Base-by-base conservation (phyloP, 768 basidiomycete genomes). In the Tremella fuciformis region DNA sequence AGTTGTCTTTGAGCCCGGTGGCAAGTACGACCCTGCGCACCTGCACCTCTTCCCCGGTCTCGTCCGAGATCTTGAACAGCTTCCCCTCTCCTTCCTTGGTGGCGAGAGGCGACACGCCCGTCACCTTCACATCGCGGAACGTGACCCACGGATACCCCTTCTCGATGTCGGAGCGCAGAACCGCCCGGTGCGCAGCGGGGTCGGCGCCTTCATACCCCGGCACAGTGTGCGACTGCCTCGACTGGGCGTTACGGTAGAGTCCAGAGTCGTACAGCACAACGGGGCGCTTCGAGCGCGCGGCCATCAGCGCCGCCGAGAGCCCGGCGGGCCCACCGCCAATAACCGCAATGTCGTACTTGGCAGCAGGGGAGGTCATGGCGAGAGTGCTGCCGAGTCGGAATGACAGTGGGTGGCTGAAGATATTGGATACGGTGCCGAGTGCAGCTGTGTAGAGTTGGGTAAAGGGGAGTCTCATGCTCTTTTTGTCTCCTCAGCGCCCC, bases 281-380 rank as follows among this genome's bases (percentile, higher is more conserved):
- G 15, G 64, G 55, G 4, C 70, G 62, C 34, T 60, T 61, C 0
- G 67, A 38, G 9, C 73, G 55, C 7, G 68, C 56, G 22, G 69
- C 58, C 6, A 55, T 58, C 11, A 61, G 56, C 1, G 73, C 70
- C n/a, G 70, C 64, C 16, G 64, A 58, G 29, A 74, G 59, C 15
- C 73, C 73, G n/a, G 68, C 68, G 15, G 73, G 73, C 34, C 73
- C 73, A 22, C 68, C 73, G 8, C 72, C 72, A 13, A 69, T 55
- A 16, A 69, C 44, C 9, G 63, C 50, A 34, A 69, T 52, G 46
- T 69, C 64, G 26, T 34, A 34, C 6, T 4, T 34, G 29, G 29
- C 4, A 34, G 29, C 29, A 34, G 29, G 6, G 29, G 29, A 6
- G 29, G 29, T 34, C 29, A 34, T 34, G 29, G 11, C 11, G 29